A percentile compares a stretch with the other conserved stretches of the same genome.
These are phyloP conservation scores for Blumeria hordei DNA, from an alignment of 2,329 filamentous ascomycete genomes.

Conservation along the genomic window DNA sequence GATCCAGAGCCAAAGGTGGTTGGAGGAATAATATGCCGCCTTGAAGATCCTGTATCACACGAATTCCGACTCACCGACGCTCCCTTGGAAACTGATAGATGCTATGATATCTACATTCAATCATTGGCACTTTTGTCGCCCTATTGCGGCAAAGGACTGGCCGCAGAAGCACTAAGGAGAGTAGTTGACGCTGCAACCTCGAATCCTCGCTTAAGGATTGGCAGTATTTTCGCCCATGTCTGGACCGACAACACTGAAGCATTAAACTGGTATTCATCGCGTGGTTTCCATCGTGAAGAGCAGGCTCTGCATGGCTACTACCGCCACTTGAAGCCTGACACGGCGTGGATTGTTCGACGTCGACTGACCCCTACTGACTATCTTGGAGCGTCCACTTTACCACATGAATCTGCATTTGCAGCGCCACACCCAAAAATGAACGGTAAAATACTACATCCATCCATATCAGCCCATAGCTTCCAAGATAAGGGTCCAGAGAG, in stretches of 20 bases:
- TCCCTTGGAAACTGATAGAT: constrained; percentile 5
- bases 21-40: constrained; percentile 35
- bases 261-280: constrained; percentile 33
- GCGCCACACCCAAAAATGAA: constrained; percentile 3
- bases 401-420: constrained; percentile 15
- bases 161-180: constrained; percentile 25
- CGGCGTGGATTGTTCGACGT: constrained; percentile 33
- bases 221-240: constrained; percentile 36
- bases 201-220: constrained; percentile 14
- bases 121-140: constrained; percentile 38
- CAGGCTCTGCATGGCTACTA: constrained; percentile 31
- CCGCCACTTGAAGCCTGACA: constrained; percentile 32
- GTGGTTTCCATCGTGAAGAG: constrained; percentile 28
- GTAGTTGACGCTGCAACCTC: constrained; percentile 14
- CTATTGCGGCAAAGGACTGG: constrained; percentile 34
- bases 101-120: constrained; percentile 36
- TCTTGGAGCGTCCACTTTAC: constrained; percentile 1
- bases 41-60: constrained; percentile 22
- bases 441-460: neutral
- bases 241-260: constrained; percentile 43
- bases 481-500: constrained; percentile 32
- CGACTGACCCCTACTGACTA: constrained; percentile 14
- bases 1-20: constrained; percentile 26
- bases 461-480: constrained; percentile 19
- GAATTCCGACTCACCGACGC: constrained; percentile 4